Conservation (phyloP, 352 stramenopile genomes). For the Globisporangium abappressorium region DNA sequence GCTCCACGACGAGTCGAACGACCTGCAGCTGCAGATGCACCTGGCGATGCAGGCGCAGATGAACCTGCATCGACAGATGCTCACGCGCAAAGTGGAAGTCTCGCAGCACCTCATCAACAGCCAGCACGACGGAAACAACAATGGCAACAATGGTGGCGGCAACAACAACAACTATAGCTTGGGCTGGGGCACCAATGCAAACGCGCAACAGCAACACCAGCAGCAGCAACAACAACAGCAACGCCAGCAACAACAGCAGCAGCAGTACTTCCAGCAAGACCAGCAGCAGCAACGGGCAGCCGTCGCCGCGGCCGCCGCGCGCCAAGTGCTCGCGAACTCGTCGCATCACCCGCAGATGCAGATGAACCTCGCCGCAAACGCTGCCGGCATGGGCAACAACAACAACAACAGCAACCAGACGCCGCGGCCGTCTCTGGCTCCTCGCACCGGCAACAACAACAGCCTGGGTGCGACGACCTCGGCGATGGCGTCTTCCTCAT, state of each 20-base stretch:
- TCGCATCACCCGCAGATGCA: constrained; percentile 19
- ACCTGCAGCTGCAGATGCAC: constrained; percentile 84
- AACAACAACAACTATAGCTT: constrained; percentile 15
- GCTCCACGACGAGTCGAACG: constrained; percentile 52
- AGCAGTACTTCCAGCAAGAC: constrained; percentile 19
- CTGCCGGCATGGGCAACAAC: constrained; percentile 9
- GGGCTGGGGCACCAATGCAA: constrained; percentile 2
- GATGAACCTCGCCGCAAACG: constrained; percentile 10
- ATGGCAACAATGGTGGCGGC: constrained; percentile 10
- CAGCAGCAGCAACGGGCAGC: constrained; percentile 18
- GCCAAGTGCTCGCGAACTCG: constrained; percentile 13
- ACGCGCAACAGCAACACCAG: constrained; percentile 15
- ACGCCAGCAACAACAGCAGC: constrained; percentile 17
- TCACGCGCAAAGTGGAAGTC: constrained; percentile 81
- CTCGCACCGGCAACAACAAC: constrained; percentile 10
- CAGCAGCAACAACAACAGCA: constrained; percentile 16
- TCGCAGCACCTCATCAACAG: constrained; percentile 50
- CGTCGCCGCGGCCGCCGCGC: constrained; percentile 8
- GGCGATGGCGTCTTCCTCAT: constrained; percentile 3
- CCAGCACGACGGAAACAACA: constrained; percentile 21
- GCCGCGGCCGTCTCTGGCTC: constrained; percentile 15
- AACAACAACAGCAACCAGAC: constrained; percentile 7
- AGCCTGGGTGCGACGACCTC: constrained; percentile 4
- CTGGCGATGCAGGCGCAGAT: constrained; percentile 87
- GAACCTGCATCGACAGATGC: constrained; percentile 86